Evolutionary conservation across 768 basidiomycete species (phyloP).

Genomic region (Asterophora lycoperdoides): DNA sequence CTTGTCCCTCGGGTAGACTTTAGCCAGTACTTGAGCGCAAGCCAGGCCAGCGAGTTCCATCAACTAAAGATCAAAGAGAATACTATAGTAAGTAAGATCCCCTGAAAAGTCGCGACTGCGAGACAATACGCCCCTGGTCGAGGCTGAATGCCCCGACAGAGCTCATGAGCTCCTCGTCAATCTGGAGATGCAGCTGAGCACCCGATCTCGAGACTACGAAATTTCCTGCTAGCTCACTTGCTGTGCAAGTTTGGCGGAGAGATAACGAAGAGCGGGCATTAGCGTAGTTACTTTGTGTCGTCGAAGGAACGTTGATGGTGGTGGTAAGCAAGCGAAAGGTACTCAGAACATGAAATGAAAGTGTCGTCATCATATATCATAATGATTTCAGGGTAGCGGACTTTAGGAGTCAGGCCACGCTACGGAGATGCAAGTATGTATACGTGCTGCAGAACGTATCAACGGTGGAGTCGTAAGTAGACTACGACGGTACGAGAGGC

Average conservation of each 20-base stretch:
- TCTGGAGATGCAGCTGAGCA: constrained; percentile 40
- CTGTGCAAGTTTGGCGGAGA: constrained; percentile 71
- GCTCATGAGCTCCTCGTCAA: constrained; percentile 94
- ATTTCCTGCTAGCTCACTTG: constrained; percentile 43
- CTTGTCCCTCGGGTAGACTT: constrained; percentile 63
- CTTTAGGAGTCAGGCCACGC: background rate
- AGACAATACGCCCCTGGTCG: constrained; percentile 62
- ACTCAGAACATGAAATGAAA: background rate
- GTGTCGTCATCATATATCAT: background rate
- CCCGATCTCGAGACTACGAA: background rate
- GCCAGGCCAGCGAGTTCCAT: constrained; percentile 97
- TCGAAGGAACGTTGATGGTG: too few relatives aligned
- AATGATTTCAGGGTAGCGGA: background rate
- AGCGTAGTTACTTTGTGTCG: constrained; percentile 4
- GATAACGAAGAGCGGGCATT: constrained; percentile 54
- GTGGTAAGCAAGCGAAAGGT: background rate
- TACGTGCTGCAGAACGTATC: background rate
- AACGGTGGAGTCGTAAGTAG: constrained; percentile 2
- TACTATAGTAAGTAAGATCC: background rate
- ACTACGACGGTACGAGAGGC: background rate
- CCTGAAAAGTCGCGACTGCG: background rate
- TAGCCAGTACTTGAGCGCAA: constrained; percentile 84
- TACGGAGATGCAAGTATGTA: background rate
- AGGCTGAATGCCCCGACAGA: constrained; percentile 86
- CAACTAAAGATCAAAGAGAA: constrained; percentile 42